Evolutionary conservation across 768 basidiomycete genomes (phyloP).

Genomic region (Imleria badia): DNA sequence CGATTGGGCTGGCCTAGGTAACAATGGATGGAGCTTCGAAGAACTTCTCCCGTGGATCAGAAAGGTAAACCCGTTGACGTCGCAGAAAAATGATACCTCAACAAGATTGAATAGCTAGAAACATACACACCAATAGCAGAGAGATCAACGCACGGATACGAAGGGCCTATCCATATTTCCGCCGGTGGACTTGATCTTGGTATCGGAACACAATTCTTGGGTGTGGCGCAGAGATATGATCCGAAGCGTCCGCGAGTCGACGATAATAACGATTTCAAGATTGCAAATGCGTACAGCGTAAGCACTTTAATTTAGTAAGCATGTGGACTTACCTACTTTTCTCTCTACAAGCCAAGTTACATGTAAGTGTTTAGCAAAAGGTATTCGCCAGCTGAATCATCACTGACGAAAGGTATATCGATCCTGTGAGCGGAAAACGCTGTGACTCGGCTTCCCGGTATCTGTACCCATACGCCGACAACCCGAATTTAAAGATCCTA

Average conservation of each 20-base stretch:
- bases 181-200: background rate
- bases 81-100: background rate
- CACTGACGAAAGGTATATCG: background rate
- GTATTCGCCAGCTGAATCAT: too few species aligned
- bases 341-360: slow-evolving; percentile 10
- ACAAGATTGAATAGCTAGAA: slow-evolving; percentile 36
- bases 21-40: slow-evolving; percentile 61
- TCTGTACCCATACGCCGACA: background rate
- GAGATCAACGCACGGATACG: slow-evolving; percentile 38
- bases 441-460: slow-evolving; percentile 4
- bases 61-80: slow-evolving; percentile 40
- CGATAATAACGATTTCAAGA: slow-evolving; percentile 48
- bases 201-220: slow-evolving; percentile 45
- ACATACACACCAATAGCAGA: slow-evolving; percentile 32
- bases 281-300: slow-evolving; percentile 24
- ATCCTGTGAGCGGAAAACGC: slow-evolving; percentile 1
- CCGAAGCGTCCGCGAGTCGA: slow-evolving; percentile 41
- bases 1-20: slow-evolving; percentile 52
- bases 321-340: background rate
- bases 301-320: background rate
- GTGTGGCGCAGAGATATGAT: slow-evolving; percentile 47
- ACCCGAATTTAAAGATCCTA: background rate
- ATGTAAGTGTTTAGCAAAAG: slow-evolving; percentile 8
- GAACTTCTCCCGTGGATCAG: slow-evolving; percentile 56
- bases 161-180: slow-evolving; percentile 31